Evolutionary conservation across 345 rosid genomes (phyloP).

Genomic region (Viola odorata): DNA sequence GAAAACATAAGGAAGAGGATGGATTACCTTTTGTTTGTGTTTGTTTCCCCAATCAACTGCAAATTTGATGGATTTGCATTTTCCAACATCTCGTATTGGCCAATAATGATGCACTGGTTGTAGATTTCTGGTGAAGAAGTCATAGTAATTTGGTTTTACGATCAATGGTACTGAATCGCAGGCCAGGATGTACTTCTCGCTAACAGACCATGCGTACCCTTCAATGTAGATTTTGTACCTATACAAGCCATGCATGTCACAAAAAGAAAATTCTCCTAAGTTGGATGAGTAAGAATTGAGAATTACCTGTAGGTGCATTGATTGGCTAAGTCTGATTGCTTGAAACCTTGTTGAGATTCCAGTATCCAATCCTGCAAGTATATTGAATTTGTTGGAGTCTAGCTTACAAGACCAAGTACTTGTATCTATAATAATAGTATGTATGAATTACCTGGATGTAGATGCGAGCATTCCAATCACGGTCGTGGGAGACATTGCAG

Average conservation of each 20-base stretch:
- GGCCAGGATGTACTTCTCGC: slow-evolving; percentile 22
- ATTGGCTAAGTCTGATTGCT: slow-evolving; percentile 11
- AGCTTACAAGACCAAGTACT: too few species aligned
- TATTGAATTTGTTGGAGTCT: too few species aligned
- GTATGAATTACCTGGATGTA: slow-evolving; percentile 6
- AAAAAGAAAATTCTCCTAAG: neutral
- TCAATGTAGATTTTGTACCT: slow-evolving; percentile 23
- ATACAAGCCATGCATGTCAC: neutral
- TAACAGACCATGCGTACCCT: slow-evolving; percentile 23
- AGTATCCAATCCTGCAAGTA: slow-evolving; percentile 14
- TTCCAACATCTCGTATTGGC: slow-evolving; percentile 8
- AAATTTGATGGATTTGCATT: slow-evolving; percentile 18
- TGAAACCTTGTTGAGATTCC: slow-evolving; percentile 13
- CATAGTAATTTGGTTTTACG: slow-evolving; percentile 14
- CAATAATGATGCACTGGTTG: slow-evolving; percentile 16
- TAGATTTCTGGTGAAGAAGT: slow-evolving; percentile 18
- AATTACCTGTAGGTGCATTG: slow-evolving; percentile 14
- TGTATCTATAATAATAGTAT: neutral
- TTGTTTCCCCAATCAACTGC: slow-evolving; percentile 19
- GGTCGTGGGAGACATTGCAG: slow-evolving; percentile 11
- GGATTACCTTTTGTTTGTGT: slow-evolving; percentile 7
- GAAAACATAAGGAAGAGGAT: neutral
- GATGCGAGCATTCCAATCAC: slow-evolving; percentile 21
- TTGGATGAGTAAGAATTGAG: neutral
- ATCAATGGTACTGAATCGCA: slow-evolving; percentile 15